Base-by-base conservation (phyloP, 1,284 basidiomycete species). In the Puccinia coronata region DNA sequence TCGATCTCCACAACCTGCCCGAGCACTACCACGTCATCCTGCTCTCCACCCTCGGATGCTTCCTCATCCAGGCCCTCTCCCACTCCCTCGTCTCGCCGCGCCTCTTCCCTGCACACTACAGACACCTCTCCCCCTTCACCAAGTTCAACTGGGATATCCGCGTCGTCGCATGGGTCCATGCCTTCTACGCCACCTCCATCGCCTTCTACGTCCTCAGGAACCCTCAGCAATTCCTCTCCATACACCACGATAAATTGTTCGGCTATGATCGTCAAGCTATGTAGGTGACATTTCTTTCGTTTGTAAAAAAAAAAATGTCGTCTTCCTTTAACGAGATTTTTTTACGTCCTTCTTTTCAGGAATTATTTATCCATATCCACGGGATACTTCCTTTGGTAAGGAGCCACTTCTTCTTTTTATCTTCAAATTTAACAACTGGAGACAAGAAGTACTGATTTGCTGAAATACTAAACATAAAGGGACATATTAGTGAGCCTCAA, bases 111-210 rank as follows among this genome's bases (percentile, higher is more conserved):
- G 39, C 2, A n/a, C 43, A 73, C 61, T 81, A 81, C 41, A 20
- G 2, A 49, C 55, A 65, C 2, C 63, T 81, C 34, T 34, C 23
- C 1, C 31, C 41, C 1, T 81, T 65, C 57, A 65, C 79, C n/a
- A 73, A 81, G 41, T 81, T 81, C 59, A 81, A 81, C 61, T 81
- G 79, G 79, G 79, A 81, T 67, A 81, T 47, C 55, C 47, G 69
- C 36, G 18, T 81, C n/a, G 79, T 81, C 34, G 79, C 79, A 65
- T 81, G 79, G 79, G 25, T 67, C 34, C 79, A 81, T 63, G 69
- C 79, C 6, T 74, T 81, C 59, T 81, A 67, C 53, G 79, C 79
- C 55, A 81, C 79, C 25, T 36, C 39, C 23, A 81, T 81, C 57
- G 79, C 70, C 28, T 3, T 51, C 49, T 67, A 49, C 23, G 53